phyloP scores from a whole-genome alignment of 2,329 filamentous ascomycete species.

The Xylariaceae sp. region DNA sequence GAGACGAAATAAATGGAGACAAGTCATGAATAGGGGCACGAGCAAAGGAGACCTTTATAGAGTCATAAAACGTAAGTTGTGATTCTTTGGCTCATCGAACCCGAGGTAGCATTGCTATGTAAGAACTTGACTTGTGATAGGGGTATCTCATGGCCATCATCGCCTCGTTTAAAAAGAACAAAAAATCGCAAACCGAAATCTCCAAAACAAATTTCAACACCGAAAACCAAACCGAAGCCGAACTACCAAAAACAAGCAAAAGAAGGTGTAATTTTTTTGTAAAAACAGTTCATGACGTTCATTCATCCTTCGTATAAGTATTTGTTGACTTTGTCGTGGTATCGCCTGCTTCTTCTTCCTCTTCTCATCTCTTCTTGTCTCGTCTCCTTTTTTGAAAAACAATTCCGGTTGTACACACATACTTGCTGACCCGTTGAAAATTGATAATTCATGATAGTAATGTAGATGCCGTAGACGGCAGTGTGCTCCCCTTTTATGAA shows the following conservation, averaged over 20 bases:
- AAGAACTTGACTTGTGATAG: background rate
- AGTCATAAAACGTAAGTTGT: background rate
- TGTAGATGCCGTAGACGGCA: background rate
- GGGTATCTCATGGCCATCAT: background rate
- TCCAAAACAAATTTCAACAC: background rate
- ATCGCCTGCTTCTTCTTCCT: background rate
- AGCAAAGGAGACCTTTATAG: too few relatives aligned
- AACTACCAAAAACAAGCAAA: too few relatives aligned
- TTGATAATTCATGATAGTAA: background rate
- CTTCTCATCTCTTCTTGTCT: too few relatives aligned
- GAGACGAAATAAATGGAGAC: too few relatives aligned
- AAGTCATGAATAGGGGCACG: too few relatives aligned
- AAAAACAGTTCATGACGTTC: too few relatives aligned
- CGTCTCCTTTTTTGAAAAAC: too few relatives aligned
- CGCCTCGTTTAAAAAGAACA: background rate
- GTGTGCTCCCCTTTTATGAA: background rate
- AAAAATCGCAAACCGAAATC: background rate
- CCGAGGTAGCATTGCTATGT: background rate
- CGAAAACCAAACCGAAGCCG: too few relatives aligned
- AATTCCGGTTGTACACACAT: too few relatives aligned
- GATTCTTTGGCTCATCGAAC: slow-evolving; percentile 3
- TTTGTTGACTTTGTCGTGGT: background rate
- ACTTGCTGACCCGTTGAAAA: background rate
- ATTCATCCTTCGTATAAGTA: background rate
- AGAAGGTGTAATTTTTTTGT: too few relatives aligned